Percentiles rank a stretch among this genome's conserved stretches.
These are phyloP conservation scores for Isabelozyma gotoi DNA, from an alignment of 805 yeast species.

Conservation along the genomic window DNA sequence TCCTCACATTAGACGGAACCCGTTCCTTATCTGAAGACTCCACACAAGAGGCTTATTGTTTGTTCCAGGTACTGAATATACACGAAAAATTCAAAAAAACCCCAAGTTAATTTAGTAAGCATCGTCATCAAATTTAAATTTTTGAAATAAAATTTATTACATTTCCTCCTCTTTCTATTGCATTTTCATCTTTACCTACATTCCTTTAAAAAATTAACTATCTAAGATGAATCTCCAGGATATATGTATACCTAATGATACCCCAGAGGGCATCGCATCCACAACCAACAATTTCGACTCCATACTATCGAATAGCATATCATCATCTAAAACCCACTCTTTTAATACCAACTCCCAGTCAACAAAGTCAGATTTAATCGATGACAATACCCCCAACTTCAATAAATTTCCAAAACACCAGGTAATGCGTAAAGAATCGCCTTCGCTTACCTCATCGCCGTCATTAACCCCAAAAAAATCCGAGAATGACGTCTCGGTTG, in stretches of 20 bases:
- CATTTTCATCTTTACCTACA: neutral
- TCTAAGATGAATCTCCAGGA: constrained; percentile 10
- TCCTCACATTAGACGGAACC: neutral
- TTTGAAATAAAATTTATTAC: too few species aligned
- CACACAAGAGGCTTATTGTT: too few species aligned
- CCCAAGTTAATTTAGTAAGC: too few species aligned
- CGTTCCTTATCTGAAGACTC: neutral
- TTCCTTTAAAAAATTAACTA: neutral
- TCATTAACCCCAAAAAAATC: constrained; percentile 8
- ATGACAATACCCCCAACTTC: neutral
- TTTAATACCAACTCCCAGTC: constrained; percentile 1
- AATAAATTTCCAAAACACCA: neutral
- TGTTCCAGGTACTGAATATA: too few species aligned
- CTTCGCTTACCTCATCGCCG: constrained; percentile 3
- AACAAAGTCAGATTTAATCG: constrained; percentile 2
- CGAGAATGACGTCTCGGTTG: constrained; percentile 23
- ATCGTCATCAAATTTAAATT: too few species aligned
- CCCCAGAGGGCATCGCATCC: constrained; percentile 1
- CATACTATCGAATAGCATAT: constrained; percentile 6
- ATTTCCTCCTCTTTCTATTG: too few species aligned
- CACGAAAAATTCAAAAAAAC: too few species aligned
- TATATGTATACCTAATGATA: constrained; percentile 7
- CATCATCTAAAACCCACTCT: constrained; percentile 1
- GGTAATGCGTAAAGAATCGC: neutral
- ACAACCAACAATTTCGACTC: constrained; percentile 5